These are phyloP conservation scores for Yamadazyma friedrichii DNA, from an alignment of 1,139 yeast genomes.

Conservation along the genomic window DNA sequence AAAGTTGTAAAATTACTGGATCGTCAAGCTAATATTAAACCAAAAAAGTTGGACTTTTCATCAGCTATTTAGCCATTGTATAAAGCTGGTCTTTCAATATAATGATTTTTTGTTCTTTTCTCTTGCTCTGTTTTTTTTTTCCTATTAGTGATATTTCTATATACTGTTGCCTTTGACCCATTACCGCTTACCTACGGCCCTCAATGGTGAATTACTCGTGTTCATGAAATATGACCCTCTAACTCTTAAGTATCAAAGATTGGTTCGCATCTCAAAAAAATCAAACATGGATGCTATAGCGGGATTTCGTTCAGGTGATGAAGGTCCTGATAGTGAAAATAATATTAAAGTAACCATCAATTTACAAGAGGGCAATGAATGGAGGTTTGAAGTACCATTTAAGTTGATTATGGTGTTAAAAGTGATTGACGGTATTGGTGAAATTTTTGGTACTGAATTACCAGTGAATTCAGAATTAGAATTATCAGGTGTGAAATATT, in stretches of 20 bases:
- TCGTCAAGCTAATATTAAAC: conserved; percentile 37
- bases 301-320: conserved; percentile 21
- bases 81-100: conserved; percentile 8
- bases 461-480: conserved; percentile 66
- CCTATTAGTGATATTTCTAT: too few species aligned
- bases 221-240: not conserved
- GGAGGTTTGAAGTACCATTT: conserved; percentile 78
- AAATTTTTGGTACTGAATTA: conserved; percentile 89
- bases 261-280: too few species aligned
- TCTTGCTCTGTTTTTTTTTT: too few species aligned
- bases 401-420: conserved; percentile 56
- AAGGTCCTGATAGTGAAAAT: conserved; percentile 9
- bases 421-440: conserved; percentile 71
- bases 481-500: conserved; percentile 58
- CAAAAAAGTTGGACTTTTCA: conserved; percentile 40
- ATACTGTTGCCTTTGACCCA: too few species aligned
- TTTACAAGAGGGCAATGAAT: conserved; percentile 52
- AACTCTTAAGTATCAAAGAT: too few species aligned
- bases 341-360: conserved; percentile 8
- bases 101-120: not conserved
- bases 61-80: conserved; percentile 6
- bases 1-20: conserved; percentile 32
- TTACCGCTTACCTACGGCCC: too few species aligned
- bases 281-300: conserved; percentile 21
- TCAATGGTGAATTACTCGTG: not conserved